Base-by-base conservation (phyloP, 495 filamentous ascomycete genomes). In the Penicillium lagena region DNA sequence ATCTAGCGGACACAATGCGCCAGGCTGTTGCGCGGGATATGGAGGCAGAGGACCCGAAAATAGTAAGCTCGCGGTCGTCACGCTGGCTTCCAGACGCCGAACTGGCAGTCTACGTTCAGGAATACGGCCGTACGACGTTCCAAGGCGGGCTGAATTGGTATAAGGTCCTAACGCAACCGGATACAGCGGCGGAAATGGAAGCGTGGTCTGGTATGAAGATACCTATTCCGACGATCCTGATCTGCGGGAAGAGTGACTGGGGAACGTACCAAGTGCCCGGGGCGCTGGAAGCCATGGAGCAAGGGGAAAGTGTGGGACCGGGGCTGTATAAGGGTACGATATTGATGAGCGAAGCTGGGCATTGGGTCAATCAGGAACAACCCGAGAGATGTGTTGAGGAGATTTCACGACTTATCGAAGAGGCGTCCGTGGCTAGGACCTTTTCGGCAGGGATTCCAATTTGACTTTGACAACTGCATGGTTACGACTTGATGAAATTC, bases 141-240 rank as follows among this genome's bases (percentile, higher is more conserved):
- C 82, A 85, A 60, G 82, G 83, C 2, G 82, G 71, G 0, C 54
- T 86, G 58, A 86, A 85, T 49, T 86, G 82, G 82, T 87, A 86
- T 52, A 71, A 80, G 4, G 75, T 76, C 12, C 66, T 68, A 40
- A 85, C 76, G 7, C 72, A 71, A 40, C 61, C 73, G n/a, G 83
- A 86, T 46, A 52, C 80, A 42, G 73, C 71, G 42, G 62, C 73
- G 12, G 83, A 86, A 46, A 52, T 80, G 42, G 68, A 78, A 14
- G 52, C 80, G 1, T 85, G 80, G 58, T 72, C 79, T 0, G 81
- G 81, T 1, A 75, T 70, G 66, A 78, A 73, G 56, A 77, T 87
- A 22, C 79, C 84, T 50, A 71, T 79, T 17, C 81, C 82, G 7
- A 69, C 70, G 39, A 54, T 70, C 1, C 86, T 80, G 43, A 69